These are phyloP conservation scores for Diaporthe eres DNA, from an alignment of 2,329 filamentous ascomycete species.

Conservation along the genomic window DNA sequence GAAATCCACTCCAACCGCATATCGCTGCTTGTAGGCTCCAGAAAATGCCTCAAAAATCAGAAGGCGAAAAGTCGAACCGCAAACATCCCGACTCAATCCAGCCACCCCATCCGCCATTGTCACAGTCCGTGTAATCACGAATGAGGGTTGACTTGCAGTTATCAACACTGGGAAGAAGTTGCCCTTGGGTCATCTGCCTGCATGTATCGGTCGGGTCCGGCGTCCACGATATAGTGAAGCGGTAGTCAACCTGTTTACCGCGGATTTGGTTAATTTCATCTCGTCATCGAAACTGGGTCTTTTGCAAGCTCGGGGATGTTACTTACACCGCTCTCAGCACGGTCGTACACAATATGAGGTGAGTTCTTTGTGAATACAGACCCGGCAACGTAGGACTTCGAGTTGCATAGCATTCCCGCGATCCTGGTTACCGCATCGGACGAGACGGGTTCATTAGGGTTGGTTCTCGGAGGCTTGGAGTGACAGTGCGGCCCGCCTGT, in stretches of 20 bases:
- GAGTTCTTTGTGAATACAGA: background rate
- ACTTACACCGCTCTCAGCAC: constrained; percentile 4
- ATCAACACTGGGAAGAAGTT: background rate
- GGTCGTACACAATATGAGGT: background rate
- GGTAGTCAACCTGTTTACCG: background rate
- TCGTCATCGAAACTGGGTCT: too few relatives aligned
- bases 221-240: background rate
- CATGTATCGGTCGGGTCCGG: background rate
- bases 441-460: background rate
- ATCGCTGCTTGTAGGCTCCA: background rate
- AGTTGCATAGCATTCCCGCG: background rate
- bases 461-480: background rate
- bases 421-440: background rate
- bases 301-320: background rate
- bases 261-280: background rate
- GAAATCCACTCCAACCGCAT: background rate
- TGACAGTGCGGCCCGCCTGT: background rate
- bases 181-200: background rate
- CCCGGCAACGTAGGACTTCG: background rate
- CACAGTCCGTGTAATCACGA: background rate
- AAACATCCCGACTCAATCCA: background rate
- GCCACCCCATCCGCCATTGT: background rate
- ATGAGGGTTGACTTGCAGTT: background rate
- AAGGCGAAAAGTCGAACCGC: background rate
- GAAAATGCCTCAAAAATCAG: background rate